Base-by-base conservation (phyloP, 106 monocot genomes). In the Dioscorea zingiberensis region DNA sequence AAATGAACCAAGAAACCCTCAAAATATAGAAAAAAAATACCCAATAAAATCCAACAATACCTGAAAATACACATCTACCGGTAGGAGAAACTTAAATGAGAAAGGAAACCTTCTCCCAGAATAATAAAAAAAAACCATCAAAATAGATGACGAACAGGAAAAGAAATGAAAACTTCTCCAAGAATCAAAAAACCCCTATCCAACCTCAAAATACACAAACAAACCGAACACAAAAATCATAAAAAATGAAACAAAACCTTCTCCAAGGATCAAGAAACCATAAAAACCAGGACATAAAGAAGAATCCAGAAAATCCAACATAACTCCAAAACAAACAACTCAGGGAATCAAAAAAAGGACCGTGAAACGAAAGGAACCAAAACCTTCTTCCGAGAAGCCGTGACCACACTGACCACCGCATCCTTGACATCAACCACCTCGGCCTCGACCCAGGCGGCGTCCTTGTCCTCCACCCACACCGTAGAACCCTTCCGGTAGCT, bases 391-490 rank as follows among this genome's bases (percentile, higher is more conserved):
- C 80, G 76, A 3, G 68, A 7, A 48, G 76, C 26, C 2, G 76
- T 62, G 16, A 64, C 65, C 15, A 76, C 80, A 3, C 57, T 48
- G 10, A 64, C 45, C 19, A 32, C 49, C 18, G 65, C 60, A 21
- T 76, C 65, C n/a, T 21, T 65, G 30, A 59, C 28, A 47, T 80
- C 64, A 21, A 76, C 48, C 44, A 84, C 80, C 48, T 73, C 80
- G 18, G 69, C 84, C 63, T 80, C 80, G 16, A 60, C 69, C 84
- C 84, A 84, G 6, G 58, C 81, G 14, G 22, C 22, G 7, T 58
- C 38, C 62, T 76, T 80, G 27, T 84, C 80, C 53, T 84, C 80
- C 62, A 72, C 80, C 84, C 84, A 84, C 44, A 80, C 80, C 21
- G 63, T 63, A 2, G 84, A 58, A 18, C 84, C 84, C 17, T 55